Evolutionary conservation across 2,329 filamentous ascomycete species (phyloP).

Genomic region (Cytospora piceae): DNA sequence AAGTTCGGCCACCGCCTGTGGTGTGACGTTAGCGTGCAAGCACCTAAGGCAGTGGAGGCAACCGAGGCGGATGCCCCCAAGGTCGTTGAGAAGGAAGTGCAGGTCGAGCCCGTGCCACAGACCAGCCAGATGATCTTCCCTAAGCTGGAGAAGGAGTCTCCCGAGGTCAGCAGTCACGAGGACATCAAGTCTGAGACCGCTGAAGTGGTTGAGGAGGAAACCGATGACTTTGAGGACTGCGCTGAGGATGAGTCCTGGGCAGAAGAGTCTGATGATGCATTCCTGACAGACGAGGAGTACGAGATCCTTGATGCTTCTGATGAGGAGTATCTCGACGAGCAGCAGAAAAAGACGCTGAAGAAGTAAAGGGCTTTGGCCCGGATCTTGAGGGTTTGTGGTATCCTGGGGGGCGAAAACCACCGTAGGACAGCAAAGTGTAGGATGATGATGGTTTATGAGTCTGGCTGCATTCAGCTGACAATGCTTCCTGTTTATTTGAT

Average conservation of each 20-base stretch:
- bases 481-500: conserved; percentile 21
- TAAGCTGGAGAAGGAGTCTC: conserved; percentile 92
- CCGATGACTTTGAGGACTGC: conserved; percentile 57
- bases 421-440: conserved; percentile 13
- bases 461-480: conserved; percentile 12
- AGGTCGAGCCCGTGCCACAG: conserved; percentile 29
- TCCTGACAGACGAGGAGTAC: conserved; percentile 97
- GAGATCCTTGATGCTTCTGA: conserved; percentile 95
- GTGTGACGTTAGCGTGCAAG: conserved; percentile 82
- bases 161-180: conserved; percentile 77
- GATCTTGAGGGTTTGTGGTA: background rate
- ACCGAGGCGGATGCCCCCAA: conserved; percentile 43
- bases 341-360: conserved; percentile 44
- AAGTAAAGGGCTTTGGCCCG: conserved; percentile 5
- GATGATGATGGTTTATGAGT: conserved; percentile 21
- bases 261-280: conserved; percentile 71
- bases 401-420: background rate
- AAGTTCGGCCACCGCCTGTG: conserved; percentile 93
- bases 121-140: conserved; percentile 91
- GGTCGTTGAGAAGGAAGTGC: conserved; percentile 57
- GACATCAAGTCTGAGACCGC: conserved; percentile 54
- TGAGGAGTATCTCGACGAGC: conserved; percentile 72
- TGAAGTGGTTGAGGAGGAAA: conserved; percentile 53
- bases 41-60: conserved; percentile 40
- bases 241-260: conserved; percentile 62